phyloP scores from a whole-genome alignment of 176 grass and related monocot genomes.

The Aegilops bicornis region DNA sequence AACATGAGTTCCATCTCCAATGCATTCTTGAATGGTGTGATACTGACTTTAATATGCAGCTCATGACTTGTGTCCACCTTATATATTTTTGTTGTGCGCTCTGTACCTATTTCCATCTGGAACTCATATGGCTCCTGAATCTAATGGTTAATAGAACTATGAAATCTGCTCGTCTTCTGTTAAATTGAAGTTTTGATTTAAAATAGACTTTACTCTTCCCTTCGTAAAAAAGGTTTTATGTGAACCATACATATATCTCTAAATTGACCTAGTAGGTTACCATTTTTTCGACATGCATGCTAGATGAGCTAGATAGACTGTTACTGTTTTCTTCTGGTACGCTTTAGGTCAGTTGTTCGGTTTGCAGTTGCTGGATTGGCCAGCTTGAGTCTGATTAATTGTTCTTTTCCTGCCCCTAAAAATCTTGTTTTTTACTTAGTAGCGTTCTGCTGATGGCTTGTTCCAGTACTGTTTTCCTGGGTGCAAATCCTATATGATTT shows the following conservation, averaged over 20 bases:
- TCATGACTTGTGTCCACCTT: neutral
- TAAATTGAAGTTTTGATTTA: neutral
- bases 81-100: neutral
- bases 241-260: neutral
- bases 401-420: too few relatives aligned
- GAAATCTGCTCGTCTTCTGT: conserved; percentile 8
- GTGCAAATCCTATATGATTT: neutral
- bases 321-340: neutral
- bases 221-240: neutral
- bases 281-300: neutral
- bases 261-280: neutral
- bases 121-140: conserved; percentile 15
- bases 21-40: conserved; percentile 98
- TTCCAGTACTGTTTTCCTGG: neutral
- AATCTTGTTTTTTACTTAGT: neutral
- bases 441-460: neutral
- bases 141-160: conserved; percentile 15
- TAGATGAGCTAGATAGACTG: neutral
- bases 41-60: neutral
- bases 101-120: conserved; percentile 7
- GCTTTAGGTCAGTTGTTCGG: neutral
- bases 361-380: too few relatives aligned
- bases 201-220: neutral
- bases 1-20: conserved; percentile 97
- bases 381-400: too few relatives aligned